These are phyloP conservation scores for Hippophae rhamnoides DNA, from an alignment of 306 rosid species.

Conservation along the genomic window DNA sequence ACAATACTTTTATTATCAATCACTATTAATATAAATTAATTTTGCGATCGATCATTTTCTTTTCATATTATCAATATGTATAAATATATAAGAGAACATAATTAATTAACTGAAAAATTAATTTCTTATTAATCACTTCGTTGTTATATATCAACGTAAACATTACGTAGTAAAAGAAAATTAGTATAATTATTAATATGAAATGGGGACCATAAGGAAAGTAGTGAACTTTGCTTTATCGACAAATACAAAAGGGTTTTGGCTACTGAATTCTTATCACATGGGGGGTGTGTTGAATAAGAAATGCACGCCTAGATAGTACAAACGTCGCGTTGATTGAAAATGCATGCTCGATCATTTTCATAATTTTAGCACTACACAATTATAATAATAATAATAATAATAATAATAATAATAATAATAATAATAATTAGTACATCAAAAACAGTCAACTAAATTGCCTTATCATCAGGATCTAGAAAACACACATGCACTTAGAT, in stretches of 20 bases:
- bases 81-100: too few relatives aligned
- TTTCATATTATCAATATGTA: too few relatives aligned
- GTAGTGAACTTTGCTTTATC: conserved; percentile 71
- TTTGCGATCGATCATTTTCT: too few relatives aligned
- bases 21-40: too few relatives aligned
- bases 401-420: too few relatives aligned
- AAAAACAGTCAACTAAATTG: too few relatives aligned
- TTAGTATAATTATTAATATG: background rate
- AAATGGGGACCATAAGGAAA: conserved; percentile 37
- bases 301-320: background rate
- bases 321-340: conserved; percentile 17
- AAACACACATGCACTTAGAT: conserved; percentile 34
- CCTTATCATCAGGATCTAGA: background rate
- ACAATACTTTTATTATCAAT: too few relatives aligned
- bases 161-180: background rate
- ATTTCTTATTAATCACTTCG: too few relatives aligned
- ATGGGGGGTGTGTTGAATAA: conserved; percentile 42
- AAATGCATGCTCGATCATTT: conserved; percentile 9
- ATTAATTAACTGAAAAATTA: too few relatives aligned
- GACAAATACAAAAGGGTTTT: conserved; percentile 54
- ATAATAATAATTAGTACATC: too few relatives aligned
- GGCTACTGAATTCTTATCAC: conserved; percentile 45
- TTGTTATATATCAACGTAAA: too few relatives aligned
- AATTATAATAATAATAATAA: too few relatives aligned
- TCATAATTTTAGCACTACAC: background rate